These are phyloP conservation scores for Colletotrichum tabaci DNA, from an alignment of 2,329 filamentous ascomycete genomes.

Conservation along the genomic window DNA sequence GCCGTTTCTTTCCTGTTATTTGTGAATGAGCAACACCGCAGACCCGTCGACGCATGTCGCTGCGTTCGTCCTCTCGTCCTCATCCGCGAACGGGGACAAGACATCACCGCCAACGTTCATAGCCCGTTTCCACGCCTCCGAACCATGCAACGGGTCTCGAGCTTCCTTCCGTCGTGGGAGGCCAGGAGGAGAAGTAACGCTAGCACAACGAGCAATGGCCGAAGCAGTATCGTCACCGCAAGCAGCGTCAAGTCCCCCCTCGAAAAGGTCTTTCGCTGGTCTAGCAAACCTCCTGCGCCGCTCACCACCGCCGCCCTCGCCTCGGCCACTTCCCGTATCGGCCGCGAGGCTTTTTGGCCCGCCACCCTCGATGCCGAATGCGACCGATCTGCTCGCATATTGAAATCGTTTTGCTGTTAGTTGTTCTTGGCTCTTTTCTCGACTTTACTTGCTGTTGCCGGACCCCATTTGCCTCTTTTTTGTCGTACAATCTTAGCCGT, in stretches of 20 bases:
- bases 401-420: slow-evolving; percentile 91
- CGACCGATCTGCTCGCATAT: slow-evolving; percentile 90
- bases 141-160: slow-evolving; percentile 61
- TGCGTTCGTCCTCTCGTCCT: slow-evolving; percentile 28
- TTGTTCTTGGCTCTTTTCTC: slow-evolving; percentile 39
- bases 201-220: slow-evolving; percentile 23
- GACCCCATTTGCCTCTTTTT: neutral
- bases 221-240: slow-evolving; percentile 43
- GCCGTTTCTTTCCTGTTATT: slow-evolving; percentile 18
- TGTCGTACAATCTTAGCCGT: neutral
- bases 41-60: slow-evolving; percentile 37
- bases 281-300: slow-evolving; percentile 68
- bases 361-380: slow-evolving; percentile 89
- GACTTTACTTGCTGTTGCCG: neutral
- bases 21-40: slow-evolving; percentile 34
- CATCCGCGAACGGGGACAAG: slow-evolving; percentile 34
- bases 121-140: slow-evolving; percentile 15
- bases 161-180: slow-evolving; percentile 62
- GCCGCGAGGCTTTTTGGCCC: slow-evolving; percentile 87
- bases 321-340: slow-evolving; percentile 76
- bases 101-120: slow-evolving; percentile 25
- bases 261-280: slow-evolving; percentile 61
- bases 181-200: slow-evolving; percentile 55
- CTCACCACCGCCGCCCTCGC: slow-evolving; percentile 58
- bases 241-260: slow-evolving; percentile 49